phyloP scores from a whole-genome alignment of 805 yeast species.

The Wickerhamomyces bovis region DNA sequence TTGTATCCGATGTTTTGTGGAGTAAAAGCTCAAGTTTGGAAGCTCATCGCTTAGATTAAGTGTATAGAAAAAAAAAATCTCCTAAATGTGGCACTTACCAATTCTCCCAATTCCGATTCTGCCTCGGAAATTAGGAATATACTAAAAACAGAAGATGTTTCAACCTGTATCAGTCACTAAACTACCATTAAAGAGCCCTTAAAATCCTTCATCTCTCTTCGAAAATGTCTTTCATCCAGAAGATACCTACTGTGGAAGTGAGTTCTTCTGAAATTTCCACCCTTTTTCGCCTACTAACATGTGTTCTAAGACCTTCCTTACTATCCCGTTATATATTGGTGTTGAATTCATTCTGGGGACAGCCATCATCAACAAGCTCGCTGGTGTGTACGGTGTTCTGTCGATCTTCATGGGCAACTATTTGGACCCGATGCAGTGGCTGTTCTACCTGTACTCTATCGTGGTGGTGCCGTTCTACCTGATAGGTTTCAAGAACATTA shows the following conservation, averaged over 20 bases:
- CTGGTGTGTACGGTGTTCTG: slow-evolving; percentile 81
- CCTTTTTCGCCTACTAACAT: not conserved
- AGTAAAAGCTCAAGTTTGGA: not conserved
- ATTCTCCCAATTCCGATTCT: not conserved
- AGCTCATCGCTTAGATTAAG: not conserved
- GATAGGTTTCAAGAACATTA: slow-evolving; percentile 47
- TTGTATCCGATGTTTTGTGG: not conserved
- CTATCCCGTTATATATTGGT: slow-evolving; percentile 77
- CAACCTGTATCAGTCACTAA: too few relatives aligned
- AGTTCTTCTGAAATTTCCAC: not conserved
- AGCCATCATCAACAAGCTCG: slow-evolving; percentile 78
- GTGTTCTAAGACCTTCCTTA: slow-evolving; percentile 42
- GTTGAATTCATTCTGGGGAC: slow-evolving; percentile 75
- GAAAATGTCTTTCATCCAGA: slow-evolving; percentile 8
- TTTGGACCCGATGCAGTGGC: slow-evolving; percentile 74
- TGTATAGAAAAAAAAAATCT: not conserved
- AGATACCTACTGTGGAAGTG: slow-evolving; percentile 12
- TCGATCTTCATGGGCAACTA: slow-evolving; percentile 90
- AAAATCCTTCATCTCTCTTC: too few relatives aligned
- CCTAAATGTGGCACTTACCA: not conserved
- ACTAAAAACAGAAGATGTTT: too few relatives aligned
- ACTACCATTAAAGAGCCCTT: not conserved
- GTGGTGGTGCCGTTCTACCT: slow-evolving; percentile 58
- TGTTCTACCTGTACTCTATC: slow-evolving; percentile 63
- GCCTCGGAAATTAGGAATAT: not conserved